Evolutionary conservation across 352 stramenopile species (phyloP), one percentile per base, ranked within the genome.

Genomic region (Globisporangium heterothallicum): DNA sequence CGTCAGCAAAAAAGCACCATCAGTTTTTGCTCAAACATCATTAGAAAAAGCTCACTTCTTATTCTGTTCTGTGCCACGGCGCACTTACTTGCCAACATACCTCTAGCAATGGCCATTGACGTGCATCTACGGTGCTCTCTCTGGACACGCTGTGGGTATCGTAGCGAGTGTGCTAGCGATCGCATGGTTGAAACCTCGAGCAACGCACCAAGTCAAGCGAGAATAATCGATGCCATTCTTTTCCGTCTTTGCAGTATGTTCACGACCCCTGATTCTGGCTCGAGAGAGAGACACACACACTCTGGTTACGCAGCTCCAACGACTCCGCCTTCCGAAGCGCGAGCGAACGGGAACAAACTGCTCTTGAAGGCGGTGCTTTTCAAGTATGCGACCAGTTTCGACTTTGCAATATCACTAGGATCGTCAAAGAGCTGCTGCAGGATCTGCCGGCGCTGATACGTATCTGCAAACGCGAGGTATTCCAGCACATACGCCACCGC

Each of bases 101-200:
- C 32, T 38, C 32, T 56, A 91, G 84, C 78, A 92, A 88, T 94
- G 84, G 81, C 84, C 84, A 3, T 59, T 92, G 24, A 88, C 84
- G 27, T 94, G 84, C 62, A 74, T 88, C 19, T 94, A 92, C 53
- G 79, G 84, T 12, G 61, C 70, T 7, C 51, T 89, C 13, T 46
- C 71, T 12, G 80, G 78, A 3, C 63, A 82, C 42, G 64, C 64
- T 12, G 9, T 68, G n/a, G 80, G 77, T 14, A 46, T 84, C 36
- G 16, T 73, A 13, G 32, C 66, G 21, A 61, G 63, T 10, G 18
- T 12, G 12, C 16, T 14, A 10, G 22, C 30, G n/a, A 21, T 22
- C 4, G 5, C 14, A 7, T 45, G 45, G 46, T 34, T 19, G 34
- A 21, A 45, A 32, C 47, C 45, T 18, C 19, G 26, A 22, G 13